Base-by-base conservation (phyloP, 148 eudicot genomes). In the Heliamphora exappendiculata region DNA sequence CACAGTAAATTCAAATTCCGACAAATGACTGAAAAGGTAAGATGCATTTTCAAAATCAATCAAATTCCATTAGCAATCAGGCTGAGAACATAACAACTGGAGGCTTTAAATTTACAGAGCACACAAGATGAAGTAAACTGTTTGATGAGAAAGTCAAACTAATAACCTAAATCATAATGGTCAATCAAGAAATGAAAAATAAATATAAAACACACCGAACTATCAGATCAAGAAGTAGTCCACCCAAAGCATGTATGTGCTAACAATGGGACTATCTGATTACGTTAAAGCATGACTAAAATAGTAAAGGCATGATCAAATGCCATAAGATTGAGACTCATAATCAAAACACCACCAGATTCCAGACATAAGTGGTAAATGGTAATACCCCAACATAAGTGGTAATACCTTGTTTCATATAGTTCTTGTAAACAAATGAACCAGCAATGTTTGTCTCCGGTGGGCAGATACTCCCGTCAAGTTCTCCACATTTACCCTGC, bases 321-420 rank as follows among this genome's bases (percentile, higher is more conserved):
- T 39, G 16, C 39, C 42, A 58, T 24, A 26, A 24, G 5, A 73
- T 8, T 60, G 10, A 74, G 42, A 3, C 24, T 1, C 8, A 57
- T 10, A 47, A 7, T 47, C 50, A 47, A 4, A 57, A n/a, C 7
- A 57, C 0, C 28, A 57, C 24, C 26, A 60, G 7, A 60, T 9
- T 7, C 5, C 37, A 14, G 26, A 65, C 66, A 37, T 20, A 65
- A 5, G 19, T n/a, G 69, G 4, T 9, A n/a, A n/a, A n/a, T n/a
- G n/a, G n/a, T 12, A 42, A 14, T 0, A 9, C 8, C 24, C 17
- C 65, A 9, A 20, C 54, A 49, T 10, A 76, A 55, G 12, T 22
- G 22, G 39, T 16, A 28, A 47, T 90, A 93, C 98, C 98, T 89
- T 86, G 85, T 58, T 78, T 81, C 39, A 76, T 49, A 68, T 84